Conservation (phyloP, 2,329 filamentous ascomycete species). For the Penicillium sp. region DNA sequence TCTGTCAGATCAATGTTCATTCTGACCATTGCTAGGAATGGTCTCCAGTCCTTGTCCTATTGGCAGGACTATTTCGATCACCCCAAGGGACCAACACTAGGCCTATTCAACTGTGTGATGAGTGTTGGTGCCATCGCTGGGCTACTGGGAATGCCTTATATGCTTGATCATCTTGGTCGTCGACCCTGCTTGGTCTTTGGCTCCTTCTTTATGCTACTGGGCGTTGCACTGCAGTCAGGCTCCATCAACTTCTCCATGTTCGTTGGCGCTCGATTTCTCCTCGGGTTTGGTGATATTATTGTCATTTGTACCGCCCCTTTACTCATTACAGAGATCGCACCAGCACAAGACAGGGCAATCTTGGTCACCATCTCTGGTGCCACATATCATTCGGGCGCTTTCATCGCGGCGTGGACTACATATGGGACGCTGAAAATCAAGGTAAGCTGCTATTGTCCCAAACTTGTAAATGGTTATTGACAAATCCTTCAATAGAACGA, state of each 20-base stretch:
- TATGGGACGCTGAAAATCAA: constrained; percentile 36
- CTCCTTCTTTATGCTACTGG: constrained; percentile 27
- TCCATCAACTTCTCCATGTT: constrained; percentile 30
- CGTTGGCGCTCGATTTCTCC: constrained; percentile 28
- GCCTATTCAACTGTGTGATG: constrained; percentile 49
- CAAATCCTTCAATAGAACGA: constrained; percentile 30
- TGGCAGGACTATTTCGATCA: constrained; percentile 42
- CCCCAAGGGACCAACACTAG: constrained; percentile 37
- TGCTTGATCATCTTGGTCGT: constrained; percentile 48
- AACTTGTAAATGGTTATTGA: background rate
- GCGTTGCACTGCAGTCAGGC: constrained; percentile 30
- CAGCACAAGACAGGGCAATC: constrained; percentile 30
- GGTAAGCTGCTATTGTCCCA: background rate
- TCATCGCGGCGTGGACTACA: constrained; percentile 43
- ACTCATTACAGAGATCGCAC: constrained; percentile 30
- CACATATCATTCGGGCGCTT: constrained; percentile 49
- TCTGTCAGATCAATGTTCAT: background rate
- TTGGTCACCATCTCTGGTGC: constrained; percentile 30
- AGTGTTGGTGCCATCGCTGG: constrained; percentile 49
- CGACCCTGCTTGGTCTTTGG: constrained; percentile 47
- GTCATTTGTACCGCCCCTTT: constrained; percentile 28
- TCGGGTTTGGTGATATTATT: constrained; percentile 31
- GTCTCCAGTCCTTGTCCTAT: constrained; percentile 43
- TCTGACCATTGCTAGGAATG: constrained; percentile 33
- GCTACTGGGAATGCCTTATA: constrained; percentile 48